Evolutionary conservation across 73 alveolate species (phyloP), one percentile per base, ranked within the genome.

Genomic region (Tetrahymena elliotti): DNA sequence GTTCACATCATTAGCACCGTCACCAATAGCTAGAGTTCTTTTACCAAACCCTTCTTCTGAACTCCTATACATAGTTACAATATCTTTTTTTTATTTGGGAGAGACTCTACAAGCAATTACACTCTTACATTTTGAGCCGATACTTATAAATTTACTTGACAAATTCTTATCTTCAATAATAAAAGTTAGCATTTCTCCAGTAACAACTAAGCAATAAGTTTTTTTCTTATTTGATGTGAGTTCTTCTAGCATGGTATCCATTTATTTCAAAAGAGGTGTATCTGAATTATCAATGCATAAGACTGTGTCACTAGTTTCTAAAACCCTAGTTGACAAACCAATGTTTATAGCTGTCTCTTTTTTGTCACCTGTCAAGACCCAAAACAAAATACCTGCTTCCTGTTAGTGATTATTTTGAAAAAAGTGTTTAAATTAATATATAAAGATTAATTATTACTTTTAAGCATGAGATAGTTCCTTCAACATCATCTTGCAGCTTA

Each of bases 341-440:
- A 98, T 98, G 94, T 99, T 98, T 33, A 93, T 53, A 22, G 99
- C 99, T 34, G 99, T 98, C 93, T 98, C 99, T 94, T 97, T 96
- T 96, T 98, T 98, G 94, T 98, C 99, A 11, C 99, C 99, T 3
- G 99, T 98, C 92, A 98, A 96, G n/a, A 98, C 98, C 99, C 99
- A 98, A 38, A 98, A 97, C 95, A 98, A 96, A 36, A 98, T 98
- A 27, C 98, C 99, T 39, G 99, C 99, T 83, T 95, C 99, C 97
- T 96, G 92, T 96, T 97, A 83, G n/a, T n/a, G n/a, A n/a, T n/a
- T n/a, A n/a, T n/a, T n/a, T n/a, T n/a, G n/a, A n/a, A n/a, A n/a
- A n/a, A n/a, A n/a, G n/a, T n/a, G n/a, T n/a, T n/a, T n/a, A n/a
- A n/a, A n/a, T n/a, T n/a, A n/a, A n/a, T n/a, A n/a, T n/a, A n/a